A percentile compares a stretch with the other conserved stretches of the same genome.
Evolutionary conservation across 352 stramenopile species (phyloP).

Genomic region (Phytophthora cactorum): DNA sequence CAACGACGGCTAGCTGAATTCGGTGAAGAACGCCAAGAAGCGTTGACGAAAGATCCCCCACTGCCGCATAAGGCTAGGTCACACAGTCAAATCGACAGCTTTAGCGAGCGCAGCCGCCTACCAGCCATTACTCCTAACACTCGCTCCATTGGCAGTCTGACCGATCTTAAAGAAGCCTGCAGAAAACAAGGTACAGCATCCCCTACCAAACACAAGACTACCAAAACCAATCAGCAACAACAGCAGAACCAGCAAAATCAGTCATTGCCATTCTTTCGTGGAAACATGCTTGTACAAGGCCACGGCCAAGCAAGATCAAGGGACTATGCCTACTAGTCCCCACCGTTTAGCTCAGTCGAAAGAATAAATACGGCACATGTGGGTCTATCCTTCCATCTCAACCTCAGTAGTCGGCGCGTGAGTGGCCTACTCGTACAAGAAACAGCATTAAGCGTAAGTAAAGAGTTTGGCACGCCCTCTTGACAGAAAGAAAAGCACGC

Average conservation of each 20-base stretch:
- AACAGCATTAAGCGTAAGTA: conserved; percentile 4
- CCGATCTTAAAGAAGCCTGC: conserved; percentile 36
- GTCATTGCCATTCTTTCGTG: conserved; percentile 71
- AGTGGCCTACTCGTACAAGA: conserved; percentile 29
- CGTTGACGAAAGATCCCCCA: conserved; percentile 10
- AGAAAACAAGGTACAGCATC: conserved; percentile 23
- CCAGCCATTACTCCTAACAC: conserved; percentile 26
- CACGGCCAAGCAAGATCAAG: conserved; percentile 54
- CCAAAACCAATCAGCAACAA: conserved; percentile 36
- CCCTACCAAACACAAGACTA: conserved; percentile 12
- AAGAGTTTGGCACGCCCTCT: not conserved
- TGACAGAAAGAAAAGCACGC: not conserved
- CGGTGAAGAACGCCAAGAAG: conserved; percentile 36
- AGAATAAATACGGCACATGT: conserved; percentile 35
- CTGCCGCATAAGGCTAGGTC: conserved; percentile 11
- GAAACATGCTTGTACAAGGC: conserved; percentile 68
- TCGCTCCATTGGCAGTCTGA: conserved; percentile 21
- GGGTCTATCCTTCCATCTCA: conserved; percentile 43
- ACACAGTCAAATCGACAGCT: conserved; percentile 17
- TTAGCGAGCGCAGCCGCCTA: conserved; percentile 15
- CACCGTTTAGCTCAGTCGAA: conserved; percentile 15
- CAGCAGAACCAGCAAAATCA: conserved; percentile 41
- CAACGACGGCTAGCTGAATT: conserved; percentile 31
- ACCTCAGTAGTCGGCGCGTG: conserved; percentile 33
- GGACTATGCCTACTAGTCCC: conserved; percentile 43